Percentiles rank a stretch among this genome's conserved stretches.
Conservation (phyloP, 2,329 filamentous ascomycete species). For the Cryoendolithus antarcticus region DNA sequence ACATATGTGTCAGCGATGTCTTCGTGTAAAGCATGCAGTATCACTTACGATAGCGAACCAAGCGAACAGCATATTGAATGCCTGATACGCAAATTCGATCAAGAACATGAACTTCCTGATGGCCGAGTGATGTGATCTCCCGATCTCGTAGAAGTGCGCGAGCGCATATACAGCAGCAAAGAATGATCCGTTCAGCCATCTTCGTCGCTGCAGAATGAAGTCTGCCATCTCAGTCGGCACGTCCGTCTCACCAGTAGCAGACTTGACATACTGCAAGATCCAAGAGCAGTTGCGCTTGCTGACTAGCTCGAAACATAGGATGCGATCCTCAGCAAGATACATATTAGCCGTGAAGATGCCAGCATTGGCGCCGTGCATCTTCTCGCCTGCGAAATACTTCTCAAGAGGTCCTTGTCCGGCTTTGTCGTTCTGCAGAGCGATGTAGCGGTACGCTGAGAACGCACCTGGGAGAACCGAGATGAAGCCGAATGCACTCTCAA, state of each 20-base stretch:
- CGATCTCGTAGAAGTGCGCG: constrained; percentile 91
- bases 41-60: constrained; percentile 77
- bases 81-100: constrained; percentile 88
- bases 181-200: constrained; percentile 97
- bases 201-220: constrained; percentile 85
- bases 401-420: constrained; percentile 83
- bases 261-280: constrained; percentile 98
- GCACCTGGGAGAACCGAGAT: constrained; percentile 93
- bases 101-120: constrained; percentile 81
- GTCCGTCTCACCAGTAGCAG: constrained; percentile 90
- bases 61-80: constrained; percentile 91
- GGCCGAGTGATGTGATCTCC: constrained; percentile 80
- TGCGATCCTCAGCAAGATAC: constrained; percentile 83
- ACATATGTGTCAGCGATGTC: constrained; percentile 6
- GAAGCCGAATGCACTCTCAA: constrained; percentile 95
- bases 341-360: constrained; percentile 97
- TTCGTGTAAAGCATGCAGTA: not conserved
- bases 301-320: constrained; percentile 91
- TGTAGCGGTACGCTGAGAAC: constrained; percentile 90
- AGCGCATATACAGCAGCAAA: constrained; percentile 94
- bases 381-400: constrained; percentile 95
- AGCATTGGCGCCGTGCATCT: constrained; percentile 89
- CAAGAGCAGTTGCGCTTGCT: constrained; percentile 95
- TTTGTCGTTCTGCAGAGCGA: constrained; percentile 94
- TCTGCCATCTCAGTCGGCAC: constrained; percentile 90